Base-by-base conservation (phyloP, 164 flowering plant species). In the Chimonanthus salicifolius region DNA sequence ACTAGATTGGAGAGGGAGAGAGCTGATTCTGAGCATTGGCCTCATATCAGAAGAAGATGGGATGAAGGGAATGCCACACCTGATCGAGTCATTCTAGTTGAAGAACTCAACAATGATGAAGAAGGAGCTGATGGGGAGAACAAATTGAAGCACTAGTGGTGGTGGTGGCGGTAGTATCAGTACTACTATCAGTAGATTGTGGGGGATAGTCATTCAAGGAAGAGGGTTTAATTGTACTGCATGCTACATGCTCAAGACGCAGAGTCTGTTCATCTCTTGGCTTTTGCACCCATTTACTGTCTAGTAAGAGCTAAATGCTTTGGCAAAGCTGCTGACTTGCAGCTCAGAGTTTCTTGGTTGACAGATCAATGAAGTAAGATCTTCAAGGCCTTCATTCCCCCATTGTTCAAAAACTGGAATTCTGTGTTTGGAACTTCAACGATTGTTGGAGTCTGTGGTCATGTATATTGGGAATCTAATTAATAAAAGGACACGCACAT, bases 151-250 rank as follows among this genome's bases (percentile, higher is more conserved):
- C 62, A 16, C 4, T 3, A 16, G 54, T n/a, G 21, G 54, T 6
- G 33, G 9, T 0, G 49, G n/a, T 0, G 7, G 33, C 16, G 43
- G 16, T 60, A 66, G 21, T 8, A 43, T 16, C 67, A 43, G 15
- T 8, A 65, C 47, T 46, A 68, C 65, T 1, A 20, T 72, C 11
- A 33, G 33, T 33, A 78, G 45, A 63, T 43, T 69, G 7, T 84
- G 85, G 85, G 85, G 83, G 8, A 50, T 82, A 5, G 64, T 82
- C 0, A 73, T 84, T 10, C 87, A 84, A 77, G 87, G 82, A 0
- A 82, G 74, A 74, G 87, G 85, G 54, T 16, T 58, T 5, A 71
- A 74, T 64, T 72, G 72, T 10, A 20, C 78, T 3, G 79, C 77
- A 3, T 84, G 82, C 60, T 82, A 84, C 67, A 72, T 84, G 13